phyloP scores from a whole-genome alignment of 805 yeast species.

The Jamesozyma jinghongensis region DNA sequence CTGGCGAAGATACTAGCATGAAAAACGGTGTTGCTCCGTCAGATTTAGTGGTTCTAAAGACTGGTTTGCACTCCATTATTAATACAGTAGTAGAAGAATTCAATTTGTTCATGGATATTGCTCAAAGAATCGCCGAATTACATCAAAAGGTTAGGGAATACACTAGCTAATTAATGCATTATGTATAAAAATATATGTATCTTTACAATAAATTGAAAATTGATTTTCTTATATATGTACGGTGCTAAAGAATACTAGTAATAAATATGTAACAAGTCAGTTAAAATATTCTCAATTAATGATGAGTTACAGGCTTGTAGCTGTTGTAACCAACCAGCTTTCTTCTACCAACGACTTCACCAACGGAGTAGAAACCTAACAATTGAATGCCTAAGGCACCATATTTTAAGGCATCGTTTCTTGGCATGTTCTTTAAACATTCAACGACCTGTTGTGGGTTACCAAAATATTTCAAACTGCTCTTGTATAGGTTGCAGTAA shows the following conservation, averaged over 20 bases:
- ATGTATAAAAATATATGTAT: background rate
- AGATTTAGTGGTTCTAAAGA: conserved; percentile 19
- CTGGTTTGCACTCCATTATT: conserved; percentile 41
- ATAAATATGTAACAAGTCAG: conserved; percentile 3
- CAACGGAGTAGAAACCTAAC: conserved; percentile 84
- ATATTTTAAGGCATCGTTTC: conserved; percentile 48
- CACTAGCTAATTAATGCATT: background rate
- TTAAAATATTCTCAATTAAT: background rate
- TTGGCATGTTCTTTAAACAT: conserved; percentile 30
- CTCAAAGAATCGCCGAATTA: conserved; percentile 63
- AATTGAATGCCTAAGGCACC: conserved; percentile 75
- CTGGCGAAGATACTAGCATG: conserved; percentile 12
- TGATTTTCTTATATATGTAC: background rate
- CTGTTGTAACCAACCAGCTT: conserved; percentile 74
- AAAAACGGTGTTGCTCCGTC: conserved; percentile 6
- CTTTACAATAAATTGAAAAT: background rate
- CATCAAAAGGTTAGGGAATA: conserved; percentile 42
- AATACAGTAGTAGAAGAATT: conserved; percentile 61
- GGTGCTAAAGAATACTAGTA: conserved; percentile 3
- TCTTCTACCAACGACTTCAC: conserved; percentile 96
- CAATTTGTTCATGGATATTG: conserved; percentile 60
- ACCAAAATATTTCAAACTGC: conserved; percentile 36
- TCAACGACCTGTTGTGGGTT: conserved; percentile 54
- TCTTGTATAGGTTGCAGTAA: conserved; percentile 46
- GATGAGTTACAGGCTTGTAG: conserved; percentile 7